Percentiles rank a stretch among this genome's conserved stretches.
Conservation (phyloP, 164 flowering plant genomes). For the Chimonanthus praecox region DNA sequence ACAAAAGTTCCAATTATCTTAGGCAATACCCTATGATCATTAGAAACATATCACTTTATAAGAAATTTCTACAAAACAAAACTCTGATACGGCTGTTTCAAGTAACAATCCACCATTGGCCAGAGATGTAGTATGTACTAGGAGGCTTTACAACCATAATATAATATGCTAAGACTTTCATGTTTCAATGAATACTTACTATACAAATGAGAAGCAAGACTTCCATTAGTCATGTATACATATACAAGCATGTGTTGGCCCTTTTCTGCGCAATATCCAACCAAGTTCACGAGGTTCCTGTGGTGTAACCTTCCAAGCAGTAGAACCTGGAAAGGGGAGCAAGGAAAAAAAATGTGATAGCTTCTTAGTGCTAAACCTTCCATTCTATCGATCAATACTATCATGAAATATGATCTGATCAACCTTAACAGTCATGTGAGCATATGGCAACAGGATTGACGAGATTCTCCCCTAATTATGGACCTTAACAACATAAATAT, state of each 20-base stretch:
- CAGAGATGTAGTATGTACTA: not conserved
- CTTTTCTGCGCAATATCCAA: slow-evolving; percentile 96
- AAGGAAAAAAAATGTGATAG: slow-evolving; percentile 3
- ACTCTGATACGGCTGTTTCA: not conserved
- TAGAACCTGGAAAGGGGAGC: slow-evolving; percentile 48
- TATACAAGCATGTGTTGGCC: slow-evolving; percentile 88
- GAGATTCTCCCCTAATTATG: too few relatives aligned
- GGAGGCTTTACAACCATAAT: not conserved
- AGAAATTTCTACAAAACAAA: not conserved
- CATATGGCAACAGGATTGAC: too few relatives aligned
- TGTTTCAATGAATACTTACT: slow-evolving; percentile 40
- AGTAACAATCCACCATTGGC: not conserved
- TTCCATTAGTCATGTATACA: slow-evolving; percentile 91
- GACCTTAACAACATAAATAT: too few relatives aligned
- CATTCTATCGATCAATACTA: too few relatives aligned
- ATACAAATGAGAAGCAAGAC: slow-evolving; percentile 91
- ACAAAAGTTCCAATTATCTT: not conserved
- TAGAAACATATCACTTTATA: too few relatives aligned
- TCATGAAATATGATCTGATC: too few relatives aligned
- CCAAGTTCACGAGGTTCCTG: slow-evolving; percentile 93
- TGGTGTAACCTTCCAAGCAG: slow-evolving; percentile 93
- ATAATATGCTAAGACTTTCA: not conserved
- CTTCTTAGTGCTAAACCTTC: too few relatives aligned
- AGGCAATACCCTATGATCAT: not conserved
- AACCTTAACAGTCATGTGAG: too few relatives aligned